Base-by-base conservation (phyloP, 129 eudicot species). In the Chrysanthemum seticuspe region DNA sequence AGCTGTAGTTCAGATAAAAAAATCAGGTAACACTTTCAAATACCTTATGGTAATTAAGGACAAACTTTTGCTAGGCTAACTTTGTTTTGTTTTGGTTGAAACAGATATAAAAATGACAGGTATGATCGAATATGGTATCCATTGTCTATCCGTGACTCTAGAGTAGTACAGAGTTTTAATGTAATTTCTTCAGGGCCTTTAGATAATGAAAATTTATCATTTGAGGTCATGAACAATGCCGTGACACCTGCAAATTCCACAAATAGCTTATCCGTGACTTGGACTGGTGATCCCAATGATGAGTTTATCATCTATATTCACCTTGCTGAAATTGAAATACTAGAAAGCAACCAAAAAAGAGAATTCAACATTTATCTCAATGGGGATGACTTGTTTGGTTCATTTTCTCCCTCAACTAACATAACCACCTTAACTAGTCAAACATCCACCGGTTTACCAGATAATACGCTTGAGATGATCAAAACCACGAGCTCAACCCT, bases 41-140 rank as follows among this genome's bases (percentile, higher is more conserved):
- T 29, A 12, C 11, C 10, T 63, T 12, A 27, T 13, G 31, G 5
- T 55, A 55, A 55, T 3, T 55, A 27, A 13, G 6, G 14, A 1
- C 6, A 1, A 15, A n/a, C 8, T 5, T n/a, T 6, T 15, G 5
- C 5, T 2, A 15, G 18, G 16, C 23, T 55, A 55, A 2, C 1
- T 6, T 13, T 14, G 10, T 18, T 13, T 59, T 11, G 0, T 3
- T 59, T 1, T 2, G 5, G 13, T 1, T 13, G 10, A 9, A 9
- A 7, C 55, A 82, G 86, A 80, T 82, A 73, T 73, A 53, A 73
- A 19, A 80, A 82, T 61, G 86, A 82, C 53, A 61, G n/a, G 2
- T 82, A 72, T 74, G 86, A 82, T 68, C 86, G 86, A 10, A 51
- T 68, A 9, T 82, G 86, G 31, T 27, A 3, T 27, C 4, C 31